These are phyloP conservation scores for Penicillium sp. DNA, from an alignment of 2,329 filamentous ascomycete species.

Conservation along the genomic window DNA sequence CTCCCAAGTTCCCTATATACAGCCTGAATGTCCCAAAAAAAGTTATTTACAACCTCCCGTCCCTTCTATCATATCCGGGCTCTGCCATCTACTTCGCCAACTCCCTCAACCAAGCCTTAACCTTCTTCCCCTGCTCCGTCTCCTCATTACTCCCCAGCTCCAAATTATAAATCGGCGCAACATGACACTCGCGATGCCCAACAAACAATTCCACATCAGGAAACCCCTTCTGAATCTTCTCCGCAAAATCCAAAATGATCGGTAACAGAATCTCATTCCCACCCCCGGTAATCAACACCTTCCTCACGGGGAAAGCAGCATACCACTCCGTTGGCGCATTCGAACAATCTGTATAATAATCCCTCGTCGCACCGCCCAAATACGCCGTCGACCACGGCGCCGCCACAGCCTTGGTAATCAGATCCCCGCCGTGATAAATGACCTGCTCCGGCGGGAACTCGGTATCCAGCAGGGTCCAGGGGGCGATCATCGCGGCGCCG, in stretches of 20 bases:
- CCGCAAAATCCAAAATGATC: constrained; percentile 54
- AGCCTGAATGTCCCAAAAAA: not conserved
- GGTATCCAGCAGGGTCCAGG: constrained; percentile 59
- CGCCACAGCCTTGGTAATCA: constrained; percentile 47
- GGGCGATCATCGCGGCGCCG: constrained; percentile 57
- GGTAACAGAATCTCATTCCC: constrained; percentile 60
- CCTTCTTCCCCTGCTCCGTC: constrained; percentile 43
- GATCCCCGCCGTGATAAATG: constrained; percentile 55
- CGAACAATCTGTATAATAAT: constrained; percentile 58
- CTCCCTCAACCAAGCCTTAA: constrained; percentile 39
- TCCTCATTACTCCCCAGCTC: constrained; percentile 38
- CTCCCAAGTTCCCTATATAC: not conserved
- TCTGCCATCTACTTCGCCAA: constrained; percentile 19
- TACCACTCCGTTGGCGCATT: constrained; percentile 58
- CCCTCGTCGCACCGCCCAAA: constrained; percentile 43
- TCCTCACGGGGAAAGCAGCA: constrained; percentile 49
- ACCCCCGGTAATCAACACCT: constrained; percentile 58
- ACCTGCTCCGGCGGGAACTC: constrained; percentile 45
- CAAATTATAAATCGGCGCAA: constrained; percentile 45
- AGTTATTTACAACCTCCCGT: not conserved
- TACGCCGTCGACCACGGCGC: constrained; percentile 53
- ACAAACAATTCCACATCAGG: constrained; percentile 38
- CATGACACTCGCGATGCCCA: constrained; percentile 44
- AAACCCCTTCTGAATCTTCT: constrained; percentile 49
- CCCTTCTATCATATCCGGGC: too few species aligned